Base-by-base conservation (phyloP, 495 filamentous ascomycete genomes). In the Penicillium robsamsonii region DNA sequence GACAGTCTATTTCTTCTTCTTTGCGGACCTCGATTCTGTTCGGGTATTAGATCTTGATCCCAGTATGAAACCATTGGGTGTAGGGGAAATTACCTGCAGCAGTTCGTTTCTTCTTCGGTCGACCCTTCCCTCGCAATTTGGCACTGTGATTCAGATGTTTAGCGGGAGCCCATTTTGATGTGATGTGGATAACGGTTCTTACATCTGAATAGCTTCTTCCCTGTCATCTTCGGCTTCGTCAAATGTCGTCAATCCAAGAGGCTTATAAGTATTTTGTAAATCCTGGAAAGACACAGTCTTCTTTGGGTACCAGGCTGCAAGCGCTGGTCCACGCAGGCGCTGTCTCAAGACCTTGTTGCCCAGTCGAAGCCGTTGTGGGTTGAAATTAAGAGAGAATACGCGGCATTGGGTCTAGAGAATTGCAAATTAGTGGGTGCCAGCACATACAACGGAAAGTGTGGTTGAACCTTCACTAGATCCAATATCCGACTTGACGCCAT, bases 301-400 rank as follows among this genome's bases (percentile, higher is more conserved):
- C 30, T 82, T 83, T 1, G 94, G 93, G 69, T 98, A 98, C 78
- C 96, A 98, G 55, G 87, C 78, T 18, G 84, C 85, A 48, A 96
- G 73, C 0, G 88, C 64, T 22, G 91, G 88, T 8, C 94, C 94
- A 59, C 80, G 82, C 29, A 97, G 79, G 56, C 91, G 82, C 69
- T 96, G 87, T 60, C 92, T 87, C 40, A 98, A 78, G 62, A 97
- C 77, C 67, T 91, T 92, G 76, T 91, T 96, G 58, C 94, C 94
- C 42, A 88, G 81, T 60, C 94, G 88, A 53, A 87, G 69, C 56
- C 85, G 73, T 27, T 87, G 77, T 12, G 94, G 94, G 74, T 98
- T 98, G 80, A 84, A 97, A 45, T 89, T 96, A 25, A 86, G 86
- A 46, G 84, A 85, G 80, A 98, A 98, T 71, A 98, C 85, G 69